phyloP scores from a whole-genome alignment of 805 yeast genomes.

The Metschnikowia cubensis region DNA sequence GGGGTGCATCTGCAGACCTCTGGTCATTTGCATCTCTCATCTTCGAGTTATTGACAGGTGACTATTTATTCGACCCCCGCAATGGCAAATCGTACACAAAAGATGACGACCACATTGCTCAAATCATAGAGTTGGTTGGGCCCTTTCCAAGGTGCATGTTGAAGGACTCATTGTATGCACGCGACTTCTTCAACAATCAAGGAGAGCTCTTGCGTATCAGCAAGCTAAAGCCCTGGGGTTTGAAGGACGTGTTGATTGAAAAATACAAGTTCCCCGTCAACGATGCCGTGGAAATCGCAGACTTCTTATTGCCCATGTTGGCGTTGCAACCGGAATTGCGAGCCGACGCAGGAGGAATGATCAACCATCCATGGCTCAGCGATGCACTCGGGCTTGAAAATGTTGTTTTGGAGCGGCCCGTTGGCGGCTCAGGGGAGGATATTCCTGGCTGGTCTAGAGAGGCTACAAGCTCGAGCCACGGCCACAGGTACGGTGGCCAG shows the following conservation, averaged over 20 bases:
- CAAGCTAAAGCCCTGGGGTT: slow-evolving; percentile 49
- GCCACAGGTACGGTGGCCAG: slow-evolving; percentile 7
- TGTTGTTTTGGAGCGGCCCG: slow-evolving; percentile 65
- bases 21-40: slow-evolving; percentile 60
- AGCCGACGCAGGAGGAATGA: slow-evolving; percentile 95
- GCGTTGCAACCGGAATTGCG: slow-evolving; percentile 70
- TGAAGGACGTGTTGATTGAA: slow-evolving; percentile 45
- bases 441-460: slow-evolving; percentile 89
- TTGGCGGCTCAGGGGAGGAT: slow-evolving; percentile 80
- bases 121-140: slow-evolving; percentile 52
- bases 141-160: slow-evolving; percentile 38
- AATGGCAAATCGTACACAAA: slow-evolving; percentile 44
- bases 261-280: slow-evolving; percentile 50
- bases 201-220: slow-evolving; percentile 42
- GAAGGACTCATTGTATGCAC: slow-evolving; percentile 32
- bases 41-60: slow-evolving; percentile 60
- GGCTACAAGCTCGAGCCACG: slow-evolving; percentile 24
- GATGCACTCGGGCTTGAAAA: slow-evolving; percentile 77
- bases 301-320: slow-evolving; percentile 82
- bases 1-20: slow-evolving; percentile 62
- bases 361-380: slow-evolving; percentile 78
- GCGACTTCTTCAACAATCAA: slow-evolving; percentile 19
- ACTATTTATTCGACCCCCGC: slow-evolving; percentile 59
- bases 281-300: slow-evolving; percentile 71
- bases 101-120: slow-evolving; percentile 63